Percentiles rank a stretch among this genome's conserved stretches.
Evolutionary conservation across 2,329 filamentous ascomycete species (phyloP).

Genomic region (Neonectria ditissima): DNA sequence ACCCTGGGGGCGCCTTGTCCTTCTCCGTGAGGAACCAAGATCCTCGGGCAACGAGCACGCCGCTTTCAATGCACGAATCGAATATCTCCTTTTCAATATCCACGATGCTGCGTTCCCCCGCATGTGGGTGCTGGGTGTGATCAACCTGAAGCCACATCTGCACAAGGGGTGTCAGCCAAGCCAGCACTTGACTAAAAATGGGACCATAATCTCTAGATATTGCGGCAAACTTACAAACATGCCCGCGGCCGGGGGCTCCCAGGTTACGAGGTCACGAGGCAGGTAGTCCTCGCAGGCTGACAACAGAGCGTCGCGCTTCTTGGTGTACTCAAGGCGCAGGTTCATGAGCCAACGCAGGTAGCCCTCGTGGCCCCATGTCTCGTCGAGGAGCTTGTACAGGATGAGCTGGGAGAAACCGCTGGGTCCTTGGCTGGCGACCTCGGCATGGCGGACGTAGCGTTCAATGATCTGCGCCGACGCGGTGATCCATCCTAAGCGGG

Average conservation of each 20-base stretch:
- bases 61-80: conserved; percentile 77
- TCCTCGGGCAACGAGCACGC: conserved; percentile 84
- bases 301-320: conserved; percentile 80
- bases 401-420: conserved; percentile 86
- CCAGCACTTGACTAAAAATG: neutral
- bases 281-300: conserved; percentile 83
- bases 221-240: conserved; percentile 84
- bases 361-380: conserved; percentile 92
- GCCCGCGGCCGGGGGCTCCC: conserved; percentile 83
- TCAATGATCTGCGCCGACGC: conserved; percentile 87
- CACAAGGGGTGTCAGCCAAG: neutral
- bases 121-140: conserved; percentile 73
- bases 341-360: conserved; percentile 92
- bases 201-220: neutral
- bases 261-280: conserved; percentile 79
- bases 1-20: conserved; percentile 66
- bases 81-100: conserved; percentile 91
- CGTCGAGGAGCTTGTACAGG: conserved; percentile 90
- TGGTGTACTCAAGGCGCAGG: conserved; percentile 83
- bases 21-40: conserved; percentile 91
- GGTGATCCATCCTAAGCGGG: conserved; percentile 89
- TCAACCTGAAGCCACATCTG: conserved; percentile 81
- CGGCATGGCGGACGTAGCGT: conserved; percentile 83
- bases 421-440: conserved; percentile 87
- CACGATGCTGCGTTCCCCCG: conserved; percentile 63